phyloP scores from a whole-genome alignment of 1,139 yeast species.

The Taiozyma sp. region DNA sequence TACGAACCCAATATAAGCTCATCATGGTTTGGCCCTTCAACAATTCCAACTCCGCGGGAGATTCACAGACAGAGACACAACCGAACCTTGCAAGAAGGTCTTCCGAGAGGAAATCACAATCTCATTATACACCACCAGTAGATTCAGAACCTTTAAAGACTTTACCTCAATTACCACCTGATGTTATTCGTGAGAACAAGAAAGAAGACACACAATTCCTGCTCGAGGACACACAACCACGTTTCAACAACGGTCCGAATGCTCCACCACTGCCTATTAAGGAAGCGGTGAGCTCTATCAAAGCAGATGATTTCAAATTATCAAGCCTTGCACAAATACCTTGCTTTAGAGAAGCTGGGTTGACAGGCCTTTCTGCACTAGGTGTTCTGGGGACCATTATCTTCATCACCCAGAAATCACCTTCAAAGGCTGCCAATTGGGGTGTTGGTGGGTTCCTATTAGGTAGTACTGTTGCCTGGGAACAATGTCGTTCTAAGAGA shows the following conservation, averaged over 20 bases:
- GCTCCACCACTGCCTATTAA: conserved; percentile 26
- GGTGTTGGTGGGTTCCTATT: conserved; percentile 73
- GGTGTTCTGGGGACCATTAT: conserved; percentile 75
- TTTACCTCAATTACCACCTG: conserved; percentile 1
- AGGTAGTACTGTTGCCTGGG: conserved; percentile 88
- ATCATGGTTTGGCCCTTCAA: neutral
- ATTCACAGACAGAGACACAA: neutral
- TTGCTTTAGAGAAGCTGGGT: conserved; percentile 85
- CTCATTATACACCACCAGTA: neutral
- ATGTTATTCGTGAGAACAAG: neutral
- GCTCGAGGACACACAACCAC: conserved; percentile 34
- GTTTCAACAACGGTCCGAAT: conserved; percentile 27
- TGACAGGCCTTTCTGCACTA: conserved; percentile 84
- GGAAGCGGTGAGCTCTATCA: conserved; percentile 29
- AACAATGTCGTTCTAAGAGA: conserved; percentile 77
- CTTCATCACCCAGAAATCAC: conserved; percentile 61
- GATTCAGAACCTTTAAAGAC: conserved; percentile 1
- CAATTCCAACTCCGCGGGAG: neutral
- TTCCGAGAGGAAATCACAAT: conserved; percentile 9
- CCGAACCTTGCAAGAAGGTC: conserved; percentile 9
- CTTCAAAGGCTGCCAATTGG: conserved; percentile 71
- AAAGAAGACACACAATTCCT: conserved; percentile 22
- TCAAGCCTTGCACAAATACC: conserved; percentile 63
- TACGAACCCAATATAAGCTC: neutral
- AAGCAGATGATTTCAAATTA: conserved; percentile 50